Percentiles rank a stretch among this genome's conserved stretches.
phyloP scores from a whole-genome alignment of 1,284 basidiomycete species.

The Ustilago cynodontis region DNA sequence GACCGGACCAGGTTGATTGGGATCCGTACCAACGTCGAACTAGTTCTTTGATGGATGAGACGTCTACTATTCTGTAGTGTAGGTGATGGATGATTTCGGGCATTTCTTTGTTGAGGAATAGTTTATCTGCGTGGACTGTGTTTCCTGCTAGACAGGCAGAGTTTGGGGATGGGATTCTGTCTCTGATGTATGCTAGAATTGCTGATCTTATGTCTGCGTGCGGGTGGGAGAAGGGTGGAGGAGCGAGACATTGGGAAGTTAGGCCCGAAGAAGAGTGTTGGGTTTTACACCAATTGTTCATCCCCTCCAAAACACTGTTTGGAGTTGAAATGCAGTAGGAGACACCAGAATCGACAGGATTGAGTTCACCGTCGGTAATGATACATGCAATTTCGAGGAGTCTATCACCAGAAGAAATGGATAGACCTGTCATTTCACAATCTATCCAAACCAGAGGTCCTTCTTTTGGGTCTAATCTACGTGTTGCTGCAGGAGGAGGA shows the following conservation, averaged over 20 bases:
- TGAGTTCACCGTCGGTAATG: conserved; percentile 83
- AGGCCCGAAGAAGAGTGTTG: conserved; percentile 58
- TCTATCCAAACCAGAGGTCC: conserved; percentile 89
- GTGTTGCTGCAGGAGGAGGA: conserved; percentile 55
- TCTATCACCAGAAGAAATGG: conserved; percentile 76
- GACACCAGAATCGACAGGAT: conserved; percentile 79
- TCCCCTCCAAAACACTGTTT: conserved; percentile 75
- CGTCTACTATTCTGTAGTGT: conserved; percentile 74
- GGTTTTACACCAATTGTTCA: conserved; percentile 59
- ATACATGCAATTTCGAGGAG: conserved; percentile 82
- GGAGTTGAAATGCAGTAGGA: conserved; percentile 79
- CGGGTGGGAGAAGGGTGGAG: conserved; percentile 43
- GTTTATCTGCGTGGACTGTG: conserved; percentile 82
- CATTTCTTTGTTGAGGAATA: conserved; percentile 81
- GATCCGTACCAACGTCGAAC: conserved; percentile 81
- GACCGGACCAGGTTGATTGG: conserved; percentile 35
- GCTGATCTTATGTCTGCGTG: conserved; percentile 70
- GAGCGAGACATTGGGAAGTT: conserved; percentile 47
- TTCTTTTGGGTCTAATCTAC: conserved; percentile 66
- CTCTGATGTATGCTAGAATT: conserved; percentile 72
- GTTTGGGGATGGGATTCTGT: conserved; percentile 71
- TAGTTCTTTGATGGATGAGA: conserved; percentile 81
- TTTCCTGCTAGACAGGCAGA: conserved; percentile 81
- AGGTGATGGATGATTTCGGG: conserved; percentile 74
- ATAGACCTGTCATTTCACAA: conserved; percentile 85